These are phyloP conservation scores for Nemania abortiva DNA, from an alignment of 2,329 filamentous ascomycete genomes.

Conservation along the genomic window DNA sequence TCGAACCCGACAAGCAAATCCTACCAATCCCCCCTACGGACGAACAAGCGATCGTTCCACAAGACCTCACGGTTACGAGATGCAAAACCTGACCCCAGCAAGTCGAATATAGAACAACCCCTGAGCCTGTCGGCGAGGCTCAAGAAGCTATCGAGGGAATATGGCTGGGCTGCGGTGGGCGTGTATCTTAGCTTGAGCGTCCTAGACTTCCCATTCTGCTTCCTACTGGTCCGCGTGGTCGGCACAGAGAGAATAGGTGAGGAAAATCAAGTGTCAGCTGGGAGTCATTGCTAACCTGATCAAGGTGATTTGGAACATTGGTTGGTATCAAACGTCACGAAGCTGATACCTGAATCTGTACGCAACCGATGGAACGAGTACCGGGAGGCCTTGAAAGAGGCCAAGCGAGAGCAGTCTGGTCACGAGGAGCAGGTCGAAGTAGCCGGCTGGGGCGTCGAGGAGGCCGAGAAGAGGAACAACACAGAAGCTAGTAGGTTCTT, in stretches of 20 bases:
- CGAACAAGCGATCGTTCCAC: constrained; percentile 46
- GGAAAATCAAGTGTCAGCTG: constrained; percentile 44
- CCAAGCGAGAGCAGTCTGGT: constrained; percentile 58
- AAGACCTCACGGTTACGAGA: constrained; percentile 45
- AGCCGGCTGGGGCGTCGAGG: constrained; percentile 71
- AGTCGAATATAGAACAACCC: constrained; percentile 38
- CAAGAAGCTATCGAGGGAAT: constrained; percentile 88
- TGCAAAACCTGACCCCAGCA: constrained; percentile 43
- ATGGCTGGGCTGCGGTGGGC: constrained; percentile 93
- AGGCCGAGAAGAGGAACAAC: constrained; percentile 71
- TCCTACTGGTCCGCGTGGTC: constrained; percentile 83
- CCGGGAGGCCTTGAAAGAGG: constrained; percentile 61
- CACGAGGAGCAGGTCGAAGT: constrained; percentile 62
- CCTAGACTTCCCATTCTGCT: constrained; percentile 95
- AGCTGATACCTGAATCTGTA: constrained; percentile 69
- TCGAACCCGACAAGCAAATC: constrained; percentile 30
- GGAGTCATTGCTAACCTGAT: constrained; percentile 31
- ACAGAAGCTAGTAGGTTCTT: constrained; percentile 78
- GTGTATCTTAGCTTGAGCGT: constrained; percentile 87
- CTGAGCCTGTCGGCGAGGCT: constrained; percentile 75
- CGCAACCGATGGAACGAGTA: constrained; percentile 66
- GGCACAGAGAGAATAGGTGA: constrained; percentile 88
- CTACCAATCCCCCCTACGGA: constrained; percentile 35
- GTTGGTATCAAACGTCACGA: constrained; percentile 71
- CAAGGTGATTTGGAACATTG: constrained; percentile 73